Conservation (phyloP, 192 early-diverging fungal species). For the Coemansia sp. region DNA sequence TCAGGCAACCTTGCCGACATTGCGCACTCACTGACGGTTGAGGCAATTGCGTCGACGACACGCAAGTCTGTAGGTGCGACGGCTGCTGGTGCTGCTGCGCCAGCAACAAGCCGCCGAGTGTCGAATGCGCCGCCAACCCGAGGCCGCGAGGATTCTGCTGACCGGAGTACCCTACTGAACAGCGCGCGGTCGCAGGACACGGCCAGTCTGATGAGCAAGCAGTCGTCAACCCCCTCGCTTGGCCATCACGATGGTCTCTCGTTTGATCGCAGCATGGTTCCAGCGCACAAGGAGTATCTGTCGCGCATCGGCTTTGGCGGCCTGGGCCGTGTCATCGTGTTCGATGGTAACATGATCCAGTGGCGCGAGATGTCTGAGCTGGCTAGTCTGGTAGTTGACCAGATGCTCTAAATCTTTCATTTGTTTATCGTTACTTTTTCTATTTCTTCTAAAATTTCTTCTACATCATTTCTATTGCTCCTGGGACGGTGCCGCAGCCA, state of each 20-base stretch:
- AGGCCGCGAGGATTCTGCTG: constrained; percentile 36
- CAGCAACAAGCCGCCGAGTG: constrained; percentile 15
- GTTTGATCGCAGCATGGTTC: constrained; percentile 50
- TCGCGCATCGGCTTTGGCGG: constrained; percentile 46
- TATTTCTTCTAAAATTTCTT: too few relatives aligned
- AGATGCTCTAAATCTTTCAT: constrained; percentile 32
- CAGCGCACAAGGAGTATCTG: constrained; percentile 46
- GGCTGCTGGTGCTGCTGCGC: background rate
- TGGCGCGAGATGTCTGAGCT: constrained; percentile 50
- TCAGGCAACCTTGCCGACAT: constrained; percentile 18
- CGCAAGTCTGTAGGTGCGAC: constrained; percentile 41
- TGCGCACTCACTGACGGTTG: constrained; percentile 34
- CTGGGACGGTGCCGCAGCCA: constrained; percentile 23
- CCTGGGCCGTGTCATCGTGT: constrained; percentile 37
- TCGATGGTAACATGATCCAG: constrained; percentile 36
- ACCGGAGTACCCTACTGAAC: constrained; percentile 16
- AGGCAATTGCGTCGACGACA: constrained; percentile 36
- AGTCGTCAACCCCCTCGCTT: constrained; percentile 41
- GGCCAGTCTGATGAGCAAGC: constrained; percentile 49
- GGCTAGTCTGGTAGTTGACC: constrained; percentile 55
- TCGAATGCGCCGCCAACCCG: constrained; percentile 42
- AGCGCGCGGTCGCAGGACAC: constrained; percentile 34
- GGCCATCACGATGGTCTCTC: constrained; percentile 13
- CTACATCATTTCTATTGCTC: constrained; percentile 8
- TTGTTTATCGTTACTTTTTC: constrained; percentile 13